Percentiles rank a stretch among this genome's conserved stretches.
Evolutionary conservation across 345 rosid genomes (phyloP).

Genomic region (Syzygium aqueum): DNA sequence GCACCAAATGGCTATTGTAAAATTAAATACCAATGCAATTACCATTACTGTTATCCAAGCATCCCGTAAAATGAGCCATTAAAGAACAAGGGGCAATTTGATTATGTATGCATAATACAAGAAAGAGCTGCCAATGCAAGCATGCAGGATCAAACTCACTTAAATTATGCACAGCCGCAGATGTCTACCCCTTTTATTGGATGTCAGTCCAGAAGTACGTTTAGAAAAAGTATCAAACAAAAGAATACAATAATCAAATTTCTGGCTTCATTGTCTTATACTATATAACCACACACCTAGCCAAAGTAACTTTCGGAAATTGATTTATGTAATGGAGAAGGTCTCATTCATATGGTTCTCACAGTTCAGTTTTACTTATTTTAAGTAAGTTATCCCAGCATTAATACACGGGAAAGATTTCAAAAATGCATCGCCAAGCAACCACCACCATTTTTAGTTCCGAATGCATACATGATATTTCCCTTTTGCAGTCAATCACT

Average conservation of each 20-base stretch:
- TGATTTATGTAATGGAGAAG: not conserved
- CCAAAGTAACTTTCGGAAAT: not conserved
- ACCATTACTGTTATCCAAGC: not conserved
- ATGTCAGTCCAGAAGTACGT: not conserved
- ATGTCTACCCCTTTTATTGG: not conserved
- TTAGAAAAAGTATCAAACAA: not conserved
- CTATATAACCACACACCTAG: not conserved
- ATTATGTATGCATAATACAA: not conserved
- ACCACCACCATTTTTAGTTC: not conserved
- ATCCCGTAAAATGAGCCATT: not conserved
- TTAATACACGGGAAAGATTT: not conserved
- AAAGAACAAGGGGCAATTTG: not conserved
- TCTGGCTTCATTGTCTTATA: not conserved
- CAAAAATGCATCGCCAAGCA: not conserved
- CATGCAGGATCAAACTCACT: not conserved
- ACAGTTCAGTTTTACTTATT: not conserved
- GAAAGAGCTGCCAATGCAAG: not conserved
- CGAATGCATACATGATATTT: conserved; percentile 43
- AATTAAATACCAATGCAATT: not conserved
- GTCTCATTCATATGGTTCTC: not conserved
- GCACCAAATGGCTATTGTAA: not conserved
- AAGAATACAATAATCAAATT: not conserved
- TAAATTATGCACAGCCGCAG: not conserved
- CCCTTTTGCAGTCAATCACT: conserved; percentile 49
- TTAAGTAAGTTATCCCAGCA: not conserved